phyloP scores from a whole-genome alignment of 139 green algal genomes.

The Asterochloris erici region DNA sequence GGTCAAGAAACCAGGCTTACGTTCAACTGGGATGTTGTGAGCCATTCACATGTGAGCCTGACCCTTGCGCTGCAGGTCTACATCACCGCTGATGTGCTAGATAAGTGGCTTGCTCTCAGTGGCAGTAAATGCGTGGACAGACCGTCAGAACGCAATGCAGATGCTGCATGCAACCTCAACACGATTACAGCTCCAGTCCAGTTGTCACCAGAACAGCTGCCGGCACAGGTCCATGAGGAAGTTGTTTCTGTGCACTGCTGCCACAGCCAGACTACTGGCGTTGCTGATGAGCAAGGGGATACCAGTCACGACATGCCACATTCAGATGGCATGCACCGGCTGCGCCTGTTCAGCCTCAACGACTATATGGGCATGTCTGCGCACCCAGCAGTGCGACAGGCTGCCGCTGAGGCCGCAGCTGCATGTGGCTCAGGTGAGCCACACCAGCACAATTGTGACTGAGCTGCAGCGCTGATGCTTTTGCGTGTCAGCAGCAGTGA shows the following conservation, averaged over 20 bases:
- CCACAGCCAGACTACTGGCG: too few species aligned
- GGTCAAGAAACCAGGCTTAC: background rate
- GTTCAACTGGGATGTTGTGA: background rate
- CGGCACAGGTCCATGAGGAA: background rate
- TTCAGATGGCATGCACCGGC: background rate
- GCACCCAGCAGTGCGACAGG: slow-evolving; percentile 69
- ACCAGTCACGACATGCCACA: background rate
- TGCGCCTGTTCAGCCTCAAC: slow-evolving; percentile 84
- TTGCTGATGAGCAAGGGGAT: too few species aligned
- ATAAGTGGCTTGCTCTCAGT: background rate
- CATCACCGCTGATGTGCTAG: background rate
- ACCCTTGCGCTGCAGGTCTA: background rate
- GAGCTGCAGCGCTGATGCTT: background rate
- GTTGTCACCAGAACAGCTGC: background rate
- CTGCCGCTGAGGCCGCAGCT: slow-evolving; percentile 48
- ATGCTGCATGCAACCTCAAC: background rate
- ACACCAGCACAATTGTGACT: background rate
- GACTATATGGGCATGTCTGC: slow-evolving; percentile 93
- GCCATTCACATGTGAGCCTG: too few species aligned
- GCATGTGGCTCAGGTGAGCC: slow-evolving; percentile 26
- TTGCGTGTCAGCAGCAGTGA: background rate
- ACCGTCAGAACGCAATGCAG: background rate
- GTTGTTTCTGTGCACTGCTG: background rate
- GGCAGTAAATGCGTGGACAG: background rate
- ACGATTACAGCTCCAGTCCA: background rate